Conservation (phyloP, 2,329 filamentous ascomycete species). For the Chaetomiaceae sp. region DNA sequence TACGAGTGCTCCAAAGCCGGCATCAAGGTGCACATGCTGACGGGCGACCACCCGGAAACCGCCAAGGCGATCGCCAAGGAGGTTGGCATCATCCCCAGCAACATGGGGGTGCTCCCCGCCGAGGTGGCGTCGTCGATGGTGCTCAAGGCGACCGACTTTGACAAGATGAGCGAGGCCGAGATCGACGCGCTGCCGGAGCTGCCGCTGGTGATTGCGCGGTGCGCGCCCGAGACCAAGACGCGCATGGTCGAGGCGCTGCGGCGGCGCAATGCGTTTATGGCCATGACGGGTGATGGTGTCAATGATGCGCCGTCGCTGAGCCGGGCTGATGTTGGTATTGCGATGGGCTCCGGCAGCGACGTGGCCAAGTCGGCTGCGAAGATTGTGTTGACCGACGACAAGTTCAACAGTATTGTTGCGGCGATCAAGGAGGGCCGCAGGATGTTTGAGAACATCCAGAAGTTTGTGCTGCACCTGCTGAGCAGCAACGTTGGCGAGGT, state of each 20-base stretch:
- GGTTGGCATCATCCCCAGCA: conserved; percentile 68
- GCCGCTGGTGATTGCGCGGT: conserved; percentile 77
- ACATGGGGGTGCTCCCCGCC: conserved; percentile 54
- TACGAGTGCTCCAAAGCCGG: conserved; percentile 66
- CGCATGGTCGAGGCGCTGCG: conserved; percentile 87
- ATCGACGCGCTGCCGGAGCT: conserved; percentile 71
- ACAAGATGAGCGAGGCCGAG: conserved; percentile 67
- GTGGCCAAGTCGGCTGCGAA: conserved; percentile 78
- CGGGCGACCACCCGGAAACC: conserved; percentile 75
- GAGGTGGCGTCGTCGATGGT: conserved; percentile 65
- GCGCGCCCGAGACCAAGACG: conserved; percentile 80
- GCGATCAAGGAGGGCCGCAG: conserved; percentile 78
- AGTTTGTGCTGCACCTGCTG: conserved; percentile 76
- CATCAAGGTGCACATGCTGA: conserved; percentile 79
- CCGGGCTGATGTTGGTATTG: conserved; percentile 78
- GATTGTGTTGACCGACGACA: conserved; percentile 83
- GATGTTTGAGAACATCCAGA: conserved; percentile 87
- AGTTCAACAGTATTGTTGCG: conserved; percentile 80
- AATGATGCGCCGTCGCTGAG: conserved; percentile 82
- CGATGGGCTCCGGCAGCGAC: conserved; percentile 84
- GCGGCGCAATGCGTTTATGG: conserved; percentile 68
- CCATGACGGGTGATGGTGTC: conserved; percentile 86
- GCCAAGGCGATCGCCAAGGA: conserved; percentile 73
- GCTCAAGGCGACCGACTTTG: conserved; percentile 73
- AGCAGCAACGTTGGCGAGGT: conserved; percentile 82